Percentiles rank a stretch among this genome's conserved stretches.
Evolutionary conservation across 2,329 filamentous ascomycete species (phyloP).

Genomic region (Penicillium sp.): DNA sequence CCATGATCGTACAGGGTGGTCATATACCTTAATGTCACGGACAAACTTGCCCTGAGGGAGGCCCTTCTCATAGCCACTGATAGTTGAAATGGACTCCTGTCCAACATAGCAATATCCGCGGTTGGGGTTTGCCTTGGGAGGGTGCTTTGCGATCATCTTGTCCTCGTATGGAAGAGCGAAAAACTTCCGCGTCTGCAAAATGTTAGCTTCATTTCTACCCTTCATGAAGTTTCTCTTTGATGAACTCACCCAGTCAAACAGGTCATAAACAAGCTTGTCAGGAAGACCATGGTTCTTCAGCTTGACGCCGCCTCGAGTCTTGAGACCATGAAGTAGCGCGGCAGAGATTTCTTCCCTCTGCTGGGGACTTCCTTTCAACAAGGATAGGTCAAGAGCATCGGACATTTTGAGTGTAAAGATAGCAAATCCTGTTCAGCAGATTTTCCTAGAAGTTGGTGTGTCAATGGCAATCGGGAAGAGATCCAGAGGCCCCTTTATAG

Average conservation of each 20-base stretch:
- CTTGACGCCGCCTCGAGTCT: conserved; percentile 17
- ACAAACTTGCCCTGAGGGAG: conserved; percentile 15
- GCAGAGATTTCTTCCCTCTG: conserved; percentile 10
- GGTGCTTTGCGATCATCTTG: conserved; percentile 33
- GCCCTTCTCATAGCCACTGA: conserved; percentile 25
- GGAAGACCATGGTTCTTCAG: conserved; percentile 21
- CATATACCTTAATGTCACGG: conserved; percentile 22
- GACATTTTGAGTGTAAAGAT: conserved; percentile 6
- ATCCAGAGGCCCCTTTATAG: not conserved
- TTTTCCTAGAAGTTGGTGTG: not conserved
- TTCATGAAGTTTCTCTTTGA: rapidly evolving
- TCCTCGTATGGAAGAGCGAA: conserved; percentile 26
- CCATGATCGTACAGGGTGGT: no score
- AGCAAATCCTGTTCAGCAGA: not conserved
- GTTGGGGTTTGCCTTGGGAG: conserved; percentile 29
- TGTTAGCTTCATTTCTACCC: rapidly evolving
- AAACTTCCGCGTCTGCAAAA: conserved; percentile 18
- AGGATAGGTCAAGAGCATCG: conserved; percentile 13
- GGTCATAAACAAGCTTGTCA: conserved; percentile 6
- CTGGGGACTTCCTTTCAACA: conserved; percentile 14
- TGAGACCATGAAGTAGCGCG: conserved; percentile 11
- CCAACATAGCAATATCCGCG: conserved; percentile 33
- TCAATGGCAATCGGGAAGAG: not conserved
- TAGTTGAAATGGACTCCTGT: conserved; percentile 28
- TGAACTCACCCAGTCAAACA: conserved; percentile 15